phyloP scores from a whole-genome alignment of 2,329 filamentous ascomycete genomes.

The Aspergillus fischeri region DNA sequence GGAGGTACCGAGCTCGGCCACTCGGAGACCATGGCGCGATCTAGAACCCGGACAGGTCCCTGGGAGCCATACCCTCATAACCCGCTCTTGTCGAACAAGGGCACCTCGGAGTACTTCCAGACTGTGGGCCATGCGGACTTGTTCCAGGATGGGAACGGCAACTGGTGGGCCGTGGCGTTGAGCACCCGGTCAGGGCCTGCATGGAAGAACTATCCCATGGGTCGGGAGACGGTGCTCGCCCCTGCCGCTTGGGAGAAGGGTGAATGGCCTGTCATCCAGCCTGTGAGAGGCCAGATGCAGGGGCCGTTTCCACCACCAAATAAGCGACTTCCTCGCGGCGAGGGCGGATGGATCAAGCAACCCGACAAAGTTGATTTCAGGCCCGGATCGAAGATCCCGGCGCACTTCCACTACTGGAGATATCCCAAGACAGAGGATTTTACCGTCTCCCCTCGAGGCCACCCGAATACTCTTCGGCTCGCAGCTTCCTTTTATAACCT shows the following conservation, averaged over 20 bases:
- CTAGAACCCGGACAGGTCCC: constrained; percentile 30
- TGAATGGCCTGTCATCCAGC: constrained; percentile 42
- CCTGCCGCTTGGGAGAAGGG: constrained; percentile 47
- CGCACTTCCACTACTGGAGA: constrained; percentile 56
- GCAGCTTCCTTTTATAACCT: constrained; percentile 51
- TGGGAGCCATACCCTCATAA: constrained; percentile 40
- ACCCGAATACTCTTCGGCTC: constrained; percentile 45
- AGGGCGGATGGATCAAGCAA: constrained; percentile 39
- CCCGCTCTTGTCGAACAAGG: constrained; percentile 39
- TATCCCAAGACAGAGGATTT: constrained; percentile 46
- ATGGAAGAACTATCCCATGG: constrained; percentile 49
- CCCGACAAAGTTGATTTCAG: constrained; percentile 48
- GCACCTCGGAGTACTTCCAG: constrained; percentile 43
- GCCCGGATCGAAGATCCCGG: constrained; percentile 43
- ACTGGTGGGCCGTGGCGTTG: constrained; percentile 53
- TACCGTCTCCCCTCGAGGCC: constrained; percentile 41
- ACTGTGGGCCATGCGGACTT: constrained; percentile 56
- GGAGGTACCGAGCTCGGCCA: constrained; percentile 27
- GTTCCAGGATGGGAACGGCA: constrained; percentile 48
- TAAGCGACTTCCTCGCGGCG: constrained; percentile 6
- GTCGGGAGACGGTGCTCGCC: constrained; percentile 50
- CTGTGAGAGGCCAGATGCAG: constrained; percentile 11
- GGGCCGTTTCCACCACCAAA: constrained; percentile 7
- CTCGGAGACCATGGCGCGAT: constrained; percentile 27
- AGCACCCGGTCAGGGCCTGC: constrained; percentile 36